Evolutionary conservation across 2,329 filamentous ascomycete species (phyloP).

Genomic region (Clarireedia hainanense): DNA sequence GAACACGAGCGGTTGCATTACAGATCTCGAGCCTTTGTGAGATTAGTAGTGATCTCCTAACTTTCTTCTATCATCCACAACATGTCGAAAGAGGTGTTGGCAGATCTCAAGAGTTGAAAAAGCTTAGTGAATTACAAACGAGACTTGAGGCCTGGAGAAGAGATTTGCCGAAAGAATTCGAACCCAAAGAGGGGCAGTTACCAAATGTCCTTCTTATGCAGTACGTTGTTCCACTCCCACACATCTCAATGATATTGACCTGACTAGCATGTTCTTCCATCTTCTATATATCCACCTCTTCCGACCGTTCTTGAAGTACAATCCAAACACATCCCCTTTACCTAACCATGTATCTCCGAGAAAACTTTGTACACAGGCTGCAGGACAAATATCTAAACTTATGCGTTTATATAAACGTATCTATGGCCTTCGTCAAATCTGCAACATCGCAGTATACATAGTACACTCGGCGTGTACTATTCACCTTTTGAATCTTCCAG

Average conservation of each 20-base stretch:
- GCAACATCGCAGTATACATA: conserved; percentile 95
- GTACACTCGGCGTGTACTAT: conserved; percentile 91
- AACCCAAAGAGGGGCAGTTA: conserved; percentile 80
- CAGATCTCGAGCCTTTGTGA: conserved; percentile 81
- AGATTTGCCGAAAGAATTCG: conserved; percentile 75
- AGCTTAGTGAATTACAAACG: conserved; percentile 83
- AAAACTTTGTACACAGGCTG: conserved; percentile 84
- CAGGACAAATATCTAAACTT: conserved; percentile 84
- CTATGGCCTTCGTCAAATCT: conserved; percentile 87
- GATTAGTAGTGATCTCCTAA: conserved; percentile 84
- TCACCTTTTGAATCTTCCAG: conserved; percentile 84
- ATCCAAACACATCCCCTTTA: conserved; percentile 69
- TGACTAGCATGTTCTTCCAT: conserved; percentile 87
- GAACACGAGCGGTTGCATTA: conserved; percentile 73
- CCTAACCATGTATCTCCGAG: conserved; percentile 83
- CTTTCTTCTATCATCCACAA: conserved; percentile 84
- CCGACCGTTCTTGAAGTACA: conserved; percentile 89
- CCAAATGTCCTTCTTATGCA: conserved; percentile 75
- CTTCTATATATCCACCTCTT: conserved; percentile 93
- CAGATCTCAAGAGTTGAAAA: conserved; percentile 82
- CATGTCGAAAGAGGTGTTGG: conserved; percentile 56
- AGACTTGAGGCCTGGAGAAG: conserved; percentile 84
- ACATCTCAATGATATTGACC: conserved; percentile 20
- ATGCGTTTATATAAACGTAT: conserved; percentile 88
- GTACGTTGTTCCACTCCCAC: conserved; percentile 48